Percentiles rank a stretch among this genome's conserved stretches.
Conservation (phyloP, 208 protist genomes). For the Leishmania guyanensis region DNA sequence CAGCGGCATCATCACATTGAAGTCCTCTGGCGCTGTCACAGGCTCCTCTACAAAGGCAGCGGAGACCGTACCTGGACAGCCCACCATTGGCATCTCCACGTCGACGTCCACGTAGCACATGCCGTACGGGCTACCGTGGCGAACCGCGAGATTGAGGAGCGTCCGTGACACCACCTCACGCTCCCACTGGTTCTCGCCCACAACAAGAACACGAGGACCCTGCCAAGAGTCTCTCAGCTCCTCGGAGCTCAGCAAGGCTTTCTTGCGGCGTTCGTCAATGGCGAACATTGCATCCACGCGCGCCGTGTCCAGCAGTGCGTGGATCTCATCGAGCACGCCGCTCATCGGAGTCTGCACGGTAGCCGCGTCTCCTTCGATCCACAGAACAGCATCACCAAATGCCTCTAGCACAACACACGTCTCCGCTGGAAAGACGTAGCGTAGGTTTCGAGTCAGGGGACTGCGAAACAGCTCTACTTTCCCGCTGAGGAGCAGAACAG, state of each 20-base stretch:
- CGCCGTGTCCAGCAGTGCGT: conserved; percentile 54
- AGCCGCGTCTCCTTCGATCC: conserved; percentile 52
- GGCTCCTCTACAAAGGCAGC: conserved; percentile 64
- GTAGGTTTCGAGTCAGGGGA: conserved; percentile 55
- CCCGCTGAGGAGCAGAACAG: conserved; percentile 59
- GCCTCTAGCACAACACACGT: conserved; percentile 51
- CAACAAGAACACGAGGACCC: conserved; percentile 72
- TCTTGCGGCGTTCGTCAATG: conserved; percentile 22
- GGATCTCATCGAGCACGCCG: conserved; percentile 48
- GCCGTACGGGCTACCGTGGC: conserved; percentile 30
- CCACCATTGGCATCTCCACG: conserved; percentile 72
- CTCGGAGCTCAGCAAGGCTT: conserved; percentile 13
- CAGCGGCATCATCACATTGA: conserved; percentile 75
- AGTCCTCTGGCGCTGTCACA: conserved; percentile 68
- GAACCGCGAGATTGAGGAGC: conserved; percentile 71
- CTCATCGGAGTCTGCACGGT: conserved; percentile 22
- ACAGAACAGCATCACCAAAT: conserved; percentile 33
- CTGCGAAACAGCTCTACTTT: conserved; percentile 50
- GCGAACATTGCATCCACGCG: conserved; percentile 43
- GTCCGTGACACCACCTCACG: conserved; percentile 59
- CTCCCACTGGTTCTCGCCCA: conserved; percentile 74
- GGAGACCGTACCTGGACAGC: conserved; percentile 74
- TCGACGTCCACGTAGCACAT: conserved; percentile 79
- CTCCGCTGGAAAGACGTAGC: conserved; percentile 56
- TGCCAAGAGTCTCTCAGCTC: conserved; percentile 31